Evolutionary conservation across 1,284 basidiomycete genomes (phyloP).

Genomic region (Ceratobasidium sp.): DNA sequence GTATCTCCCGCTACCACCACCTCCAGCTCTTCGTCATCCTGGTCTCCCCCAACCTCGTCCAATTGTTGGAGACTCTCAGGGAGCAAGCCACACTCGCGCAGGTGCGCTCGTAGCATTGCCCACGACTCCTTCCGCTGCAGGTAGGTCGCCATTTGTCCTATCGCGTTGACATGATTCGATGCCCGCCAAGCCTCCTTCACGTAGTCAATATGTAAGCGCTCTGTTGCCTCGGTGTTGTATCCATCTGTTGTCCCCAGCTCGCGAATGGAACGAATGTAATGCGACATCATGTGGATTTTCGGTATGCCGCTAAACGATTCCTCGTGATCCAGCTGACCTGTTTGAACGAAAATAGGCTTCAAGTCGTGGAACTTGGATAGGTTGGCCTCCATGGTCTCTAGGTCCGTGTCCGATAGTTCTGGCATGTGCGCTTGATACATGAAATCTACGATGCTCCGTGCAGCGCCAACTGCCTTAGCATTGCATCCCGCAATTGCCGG

Average conservation of each 20-base stretch:
- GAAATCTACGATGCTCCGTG: constrained; percentile 21
- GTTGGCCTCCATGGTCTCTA: constrained; percentile 51
- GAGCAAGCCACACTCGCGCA: background rate
- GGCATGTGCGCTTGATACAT: constrained; percentile 7
- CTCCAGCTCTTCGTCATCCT: too few relatives aligned
- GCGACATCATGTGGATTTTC: constrained; percentile 37
- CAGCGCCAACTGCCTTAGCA: constrained; percentile 1
- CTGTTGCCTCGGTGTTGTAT: constrained; percentile 44
- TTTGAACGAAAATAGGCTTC: constrained; percentile 53
- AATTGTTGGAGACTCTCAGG: too few relatives aligned
- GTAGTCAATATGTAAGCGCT: constrained; percentile 43
- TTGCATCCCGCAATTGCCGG: background rate
- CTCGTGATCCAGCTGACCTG: constrained; percentile 50
- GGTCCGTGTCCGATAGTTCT: constrained; percentile 45
- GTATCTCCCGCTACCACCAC: too few relatives aligned
- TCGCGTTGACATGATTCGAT: constrained; percentile 21
- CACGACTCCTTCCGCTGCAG: constrained; percentile 17
- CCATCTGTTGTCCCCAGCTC: constrained; percentile 35
- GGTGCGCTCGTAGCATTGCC: background rate
- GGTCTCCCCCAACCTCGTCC: too few relatives aligned
- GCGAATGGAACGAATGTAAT: constrained; percentile 30
- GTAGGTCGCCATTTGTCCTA: constrained; percentile 39
- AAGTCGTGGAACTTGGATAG: constrained; percentile 54
- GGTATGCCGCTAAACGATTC: background rate
- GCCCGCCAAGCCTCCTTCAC: constrained; percentile 37